Evolutionary conservation across 2,329 filamentous ascomycete genomes (phyloP), one percentile per base, ranked within the genome.

Genomic region (Davidsoniella neocaledoniae): DNA sequence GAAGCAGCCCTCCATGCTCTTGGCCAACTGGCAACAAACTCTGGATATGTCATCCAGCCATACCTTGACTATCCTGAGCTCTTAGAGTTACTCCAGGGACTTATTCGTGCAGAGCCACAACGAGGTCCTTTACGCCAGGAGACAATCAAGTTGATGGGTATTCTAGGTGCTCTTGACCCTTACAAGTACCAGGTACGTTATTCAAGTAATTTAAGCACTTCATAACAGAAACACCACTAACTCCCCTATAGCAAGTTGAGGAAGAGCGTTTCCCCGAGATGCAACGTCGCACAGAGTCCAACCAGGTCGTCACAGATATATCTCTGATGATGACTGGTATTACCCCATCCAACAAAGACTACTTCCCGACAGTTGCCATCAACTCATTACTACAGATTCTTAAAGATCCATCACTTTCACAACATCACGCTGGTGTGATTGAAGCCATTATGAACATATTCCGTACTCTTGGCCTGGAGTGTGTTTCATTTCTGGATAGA

Each of bases 381-480:
- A 94, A 94, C 59, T 93, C 91, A 1, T 73, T 98, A 9, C 79
- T 98, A 59, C 82, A 87, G 51, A 88, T 98, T 56, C 68, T 98
- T 36, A 93, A 90, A 59, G 91, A 98, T 57, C 79, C 81, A 23
- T 96, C 91, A 0, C 71, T 98, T 4, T 77, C 82, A 10, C 85
- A 93, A 59, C 90, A 94, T 58, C 93, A 98, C 59, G 90, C 87
- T 3, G 79, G 83, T 9, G 90, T 96, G 12, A 91, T 98, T 47
- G 91, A 96, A 62, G 91, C 91, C 4, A 93, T 98, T 58, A 96
- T 98, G 80, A 94, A 86, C 57, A 98, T 98, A 53, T 98, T 98
- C 66, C 85, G 91, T 57, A 98, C 93, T 0, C 74, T 98, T 54
- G 91, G 91, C 2, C 68, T 98, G 57, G 94, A 96, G 62, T 98